Evolutionary conservation across 2,329 filamentous ascomycete genomes (phyloP), one percentile per base, ranked within the genome.

Genomic region (Verticillium dahliae): DNA sequence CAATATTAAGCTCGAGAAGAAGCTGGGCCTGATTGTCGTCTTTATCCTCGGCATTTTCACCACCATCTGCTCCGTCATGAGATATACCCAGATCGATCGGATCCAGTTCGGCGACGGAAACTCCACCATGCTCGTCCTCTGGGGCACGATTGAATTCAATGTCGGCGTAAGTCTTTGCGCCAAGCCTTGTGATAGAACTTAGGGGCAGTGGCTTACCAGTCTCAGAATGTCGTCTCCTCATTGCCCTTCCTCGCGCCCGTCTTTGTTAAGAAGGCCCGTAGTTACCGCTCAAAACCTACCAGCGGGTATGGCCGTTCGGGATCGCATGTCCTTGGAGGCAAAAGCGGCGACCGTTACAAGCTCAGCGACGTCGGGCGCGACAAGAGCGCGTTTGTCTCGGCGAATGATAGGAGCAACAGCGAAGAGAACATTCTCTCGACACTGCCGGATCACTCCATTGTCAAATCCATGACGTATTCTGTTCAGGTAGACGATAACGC

Each of bases 111-210:
- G 79, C 2, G 80, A 83, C 41, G 80, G 81, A 9, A 81, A 84
- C 65, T 83, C 82, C 0, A 84, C 82, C 4, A 81, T 82, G 78
- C 72, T 85, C 11, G 75, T 85, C 1, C 71, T 85, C 0, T 85
- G 82, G 82, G 82, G 82, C 4, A 80, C 78, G 2, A 80, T 85
- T 61, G 82, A 85, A 67, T 81, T 85, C 69, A 84, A 85, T 64
- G 77, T 84, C 35, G 82, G 82, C 11, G 81, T 84, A 75, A 68
- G 80, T 67, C 33, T 4, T 18, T 3, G 37, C 50, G 1, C 3
- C 31, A 14, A 9, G 13, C 13, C n/a, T 31, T 4, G 27, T 31
- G 27, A 38, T 38, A 6, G n/a, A 31, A 6, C 6, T 4, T 15
- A n/a, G 6, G n/a, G 14, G 33, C 14, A 31, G 27, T 15, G 6